Evolutionary conservation across 495 filamentous ascomycete genomes (phyloP), one percentile per base, ranked within the genome.

Genomic region (Podospora comata): DNA sequence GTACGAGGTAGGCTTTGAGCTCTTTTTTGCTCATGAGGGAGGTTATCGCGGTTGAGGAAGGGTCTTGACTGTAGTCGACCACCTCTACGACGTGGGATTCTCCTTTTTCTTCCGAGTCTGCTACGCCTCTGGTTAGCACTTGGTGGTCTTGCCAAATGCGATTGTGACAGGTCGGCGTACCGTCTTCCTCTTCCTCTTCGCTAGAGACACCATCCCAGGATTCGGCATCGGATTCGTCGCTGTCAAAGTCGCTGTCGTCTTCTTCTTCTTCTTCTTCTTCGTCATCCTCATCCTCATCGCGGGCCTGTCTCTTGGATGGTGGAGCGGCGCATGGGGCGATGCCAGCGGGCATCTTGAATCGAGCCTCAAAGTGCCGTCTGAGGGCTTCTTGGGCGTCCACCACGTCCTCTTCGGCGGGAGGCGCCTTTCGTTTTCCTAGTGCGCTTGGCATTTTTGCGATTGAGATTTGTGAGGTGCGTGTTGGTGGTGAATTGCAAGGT

Each of bases 301-400:
- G 26, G 54, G 55, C 55, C 28, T 81, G 75, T 13, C 72, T 64
- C 64, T 75, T 48, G 34, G 57, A 44, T 56, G 65, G 20, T 67
- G 75, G 62, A 60, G 69, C 67, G 20, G 60, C 66, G 15, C 26
- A 56, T 26, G 67, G 62, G 60, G 75, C 27, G 13, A 48, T 28
- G 61, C 61, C 67, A 70, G 68, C 71, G 69, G 83, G 82, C 23
- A 97, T 73, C 70, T 88, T 86, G 78, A 97, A 98, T 72, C 89
- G 88, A 9, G 90, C 86, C 79, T 97, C 95, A 76, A 99, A 98
- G 75, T 92, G 89, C 69, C 87, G 89, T 67, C 87, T 87, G 70
- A 99, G 88, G 44, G 90, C 80, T 65, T 76, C 80, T 64, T 79
- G 78, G 0, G 78, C 80, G n/a, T 79, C 74, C 19, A 73, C 74